These are phyloP conservation scores for Epicoccum sorghinum DNA, from an alignment of 2,329 filamentous ascomycete species.

Conservation along the genomic window DNA sequence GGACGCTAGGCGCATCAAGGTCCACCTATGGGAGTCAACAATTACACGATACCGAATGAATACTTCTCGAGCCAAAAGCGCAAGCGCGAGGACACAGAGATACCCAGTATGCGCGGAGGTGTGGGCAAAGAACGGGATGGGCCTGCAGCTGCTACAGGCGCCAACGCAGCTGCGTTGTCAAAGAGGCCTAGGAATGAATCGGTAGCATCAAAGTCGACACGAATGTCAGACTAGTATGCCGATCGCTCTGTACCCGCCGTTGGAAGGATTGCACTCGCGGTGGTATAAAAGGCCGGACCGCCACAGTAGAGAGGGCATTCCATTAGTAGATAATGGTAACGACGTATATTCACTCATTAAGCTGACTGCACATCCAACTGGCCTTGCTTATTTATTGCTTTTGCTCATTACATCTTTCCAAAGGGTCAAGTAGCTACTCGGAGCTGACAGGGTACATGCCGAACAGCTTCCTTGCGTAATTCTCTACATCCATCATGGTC, in stretches of 20 bases:
- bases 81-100: slow-evolving; percentile 23
- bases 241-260: slow-evolving; percentile 1
- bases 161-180: slow-evolving; percentile 23
- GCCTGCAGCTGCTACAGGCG: slow-evolving; percentile 26
- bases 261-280: slow-evolving; percentile 12
- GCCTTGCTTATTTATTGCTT: too few species aligned
- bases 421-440: too few species aligned
- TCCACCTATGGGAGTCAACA: slow-evolving; percentile 13
- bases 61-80: slow-evolving; percentile 12
- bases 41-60: slow-evolving; percentile 4
- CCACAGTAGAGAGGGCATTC: background rate
- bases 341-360: slow-evolving; percentile 6
- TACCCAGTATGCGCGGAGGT: slow-evolving; percentile 23
- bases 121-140: slow-evolving; percentile 3
- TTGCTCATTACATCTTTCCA: too few species aligned
- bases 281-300: slow-evolving; percentile 17
- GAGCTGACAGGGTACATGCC: too few species aligned
- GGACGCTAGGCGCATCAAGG: slow-evolving; percentile 31
- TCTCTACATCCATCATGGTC: slow-evolving; percentile 51
- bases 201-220: background rate
- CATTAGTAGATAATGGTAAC: slow-evolving; percentile 1
- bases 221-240: background rate
- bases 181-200: slow-evolving; percentile 15
- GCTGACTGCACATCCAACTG: too few species aligned
- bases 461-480: slow-evolving; percentile 40